Evolutionary conservation across 2,329 filamentous ascomycete species (phyloP), one percentile per base, ranked within the genome.

Genomic region (Hypoxylon sp.): DNA sequence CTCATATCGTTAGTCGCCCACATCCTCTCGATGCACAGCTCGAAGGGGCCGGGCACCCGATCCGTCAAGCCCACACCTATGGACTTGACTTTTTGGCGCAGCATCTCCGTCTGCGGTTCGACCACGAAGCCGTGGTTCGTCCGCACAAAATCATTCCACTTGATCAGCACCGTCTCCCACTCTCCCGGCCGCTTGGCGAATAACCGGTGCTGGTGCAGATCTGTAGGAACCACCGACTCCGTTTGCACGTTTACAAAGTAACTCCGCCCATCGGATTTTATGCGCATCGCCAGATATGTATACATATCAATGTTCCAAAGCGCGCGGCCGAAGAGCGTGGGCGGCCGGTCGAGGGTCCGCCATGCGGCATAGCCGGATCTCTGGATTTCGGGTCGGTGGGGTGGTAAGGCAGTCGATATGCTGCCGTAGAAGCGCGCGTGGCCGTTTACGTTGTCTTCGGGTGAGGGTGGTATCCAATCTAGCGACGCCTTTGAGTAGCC

Each of bases 171-270:
- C 1, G 96, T 97, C 84, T 99, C 95, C 96, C 96, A 99, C 74
- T 94, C 86, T 0, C 94, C 94, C 0, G 92, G 90, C 7, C 88
- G 87, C 74, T 90, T 90, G 7, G 91, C 86, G 72, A 93, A 97
- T 3, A 99, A 81, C 52, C 96, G 85, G 79, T 99, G 96, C 78
- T 99, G 96, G 78, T 98, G 96, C 68, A 99, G 84, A 78, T 99
- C 96, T n/a, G 94, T 95, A 9, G 93, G 92, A 50, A 97, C 92
- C 59, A 99, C 90, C 1, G 92, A 92, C 76, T 99, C 95, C 2
- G 94, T 97, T 82, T 98, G 96, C 14, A 99, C 83, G 79, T 99
- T 99, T 74, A 99, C 88, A 62, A 97, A 93, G 82, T 98, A 99
- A 74, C 92, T 91, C 63, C 96, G 86, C 14, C 94, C 94, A 76